Conservation (phyloP, 495 filamentous ascomycete genomes). For the Choiromyces venosus region DNA sequence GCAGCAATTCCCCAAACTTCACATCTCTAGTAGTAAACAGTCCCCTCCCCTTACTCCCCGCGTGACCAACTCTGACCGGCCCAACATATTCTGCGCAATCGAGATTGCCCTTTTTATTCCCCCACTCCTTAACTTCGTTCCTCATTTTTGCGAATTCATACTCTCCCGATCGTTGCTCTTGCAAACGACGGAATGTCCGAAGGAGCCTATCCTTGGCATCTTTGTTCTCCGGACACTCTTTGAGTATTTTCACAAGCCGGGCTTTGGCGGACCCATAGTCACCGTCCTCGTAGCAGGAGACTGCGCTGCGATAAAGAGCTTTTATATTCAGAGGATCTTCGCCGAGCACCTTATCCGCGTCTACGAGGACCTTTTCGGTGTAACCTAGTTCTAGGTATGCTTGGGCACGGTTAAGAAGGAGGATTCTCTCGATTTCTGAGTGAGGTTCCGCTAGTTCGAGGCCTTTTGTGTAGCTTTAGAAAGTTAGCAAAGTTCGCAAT, state of each 20-base stretch:
- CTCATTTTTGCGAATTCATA: conserved; percentile 23
- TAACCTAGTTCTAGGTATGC: conserved; percentile 14
- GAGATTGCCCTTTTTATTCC: background rate
- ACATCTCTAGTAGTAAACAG: conserved; percentile 25
- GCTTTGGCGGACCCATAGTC: conserved; percentile 11
- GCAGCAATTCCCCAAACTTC: conserved; percentile 20
- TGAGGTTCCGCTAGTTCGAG: conserved; percentile 7
- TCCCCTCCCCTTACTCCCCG: conserved; percentile 11
- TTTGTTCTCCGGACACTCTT: conserved; percentile 2
- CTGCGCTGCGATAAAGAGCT: conserved; percentile 8
- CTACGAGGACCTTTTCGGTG: conserved; percentile 14
- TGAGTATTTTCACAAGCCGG: background rate
- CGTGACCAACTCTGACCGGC: conserved; percentile 3
- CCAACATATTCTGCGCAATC: conserved; percentile 27
- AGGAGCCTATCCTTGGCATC: conserved; percentile 10
- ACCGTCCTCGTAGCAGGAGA: conserved; percentile 12
- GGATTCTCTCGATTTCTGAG: background rate
- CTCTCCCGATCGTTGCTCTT: conserved; percentile 13
- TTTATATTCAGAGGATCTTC: conserved; percentile 20
- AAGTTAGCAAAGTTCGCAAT: background rate
- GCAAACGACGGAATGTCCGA: conserved; percentile 5
- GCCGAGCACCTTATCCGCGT: conserved; percentile 2
- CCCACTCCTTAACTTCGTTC: conserved; percentile 5
- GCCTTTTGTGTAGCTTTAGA: conserved; percentile 9
- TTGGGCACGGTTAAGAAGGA: conserved; percentile 19